Percentiles rank a stretch among this genome's conserved stretches.
phyloP scores from a whole-genome alignment of 345 rosid genomes.

The Boechera retrofracta region DNA sequence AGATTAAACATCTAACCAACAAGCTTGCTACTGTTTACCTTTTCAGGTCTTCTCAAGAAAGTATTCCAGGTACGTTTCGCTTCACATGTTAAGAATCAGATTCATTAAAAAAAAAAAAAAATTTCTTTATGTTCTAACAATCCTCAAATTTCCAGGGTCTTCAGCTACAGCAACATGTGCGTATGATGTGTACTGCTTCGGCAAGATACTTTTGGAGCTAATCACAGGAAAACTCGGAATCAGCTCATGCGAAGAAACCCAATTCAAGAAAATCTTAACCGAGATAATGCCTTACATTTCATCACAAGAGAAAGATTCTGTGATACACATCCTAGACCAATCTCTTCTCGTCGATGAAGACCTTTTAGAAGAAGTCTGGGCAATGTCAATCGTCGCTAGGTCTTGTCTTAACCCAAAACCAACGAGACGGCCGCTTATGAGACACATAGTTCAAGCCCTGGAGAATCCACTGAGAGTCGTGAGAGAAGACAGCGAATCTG shows the following conservation, averaged over 20 bases:
- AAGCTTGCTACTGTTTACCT: slow-evolving; percentile 17
- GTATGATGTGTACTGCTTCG: slow-evolving; percentile 89
- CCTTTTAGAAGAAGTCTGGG: slow-evolving; percentile 96
- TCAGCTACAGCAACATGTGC: slow-evolving; percentile 57
- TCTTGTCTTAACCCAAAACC: slow-evolving; percentile 94
- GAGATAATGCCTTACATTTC: slow-evolving; percentile 65
- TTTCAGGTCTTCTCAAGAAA: slow-evolving; percentile 42
- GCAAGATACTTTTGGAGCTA: slow-evolving; percentile 83
- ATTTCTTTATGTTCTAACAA: neutral
- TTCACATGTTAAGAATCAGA: neutral
- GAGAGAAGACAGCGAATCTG: slow-evolving; percentile 71
- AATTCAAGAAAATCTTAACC: slow-evolving; percentile 63
- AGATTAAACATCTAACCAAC: slow-evolving; percentile 1
- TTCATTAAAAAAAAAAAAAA: neutral
- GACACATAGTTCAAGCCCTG: slow-evolving; percentile 82
- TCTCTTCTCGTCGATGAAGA: slow-evolving; percentile 86
- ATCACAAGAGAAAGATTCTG: slow-evolving; percentile 68
- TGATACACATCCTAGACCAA: slow-evolving; percentile 81
- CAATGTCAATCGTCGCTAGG: slow-evolving; percentile 89
- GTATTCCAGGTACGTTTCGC: slow-evolving; percentile 36
- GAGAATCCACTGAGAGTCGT: slow-evolving; percentile 94
- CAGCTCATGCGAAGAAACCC: slow-evolving; percentile 62
- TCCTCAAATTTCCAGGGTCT: slow-evolving; percentile 49
- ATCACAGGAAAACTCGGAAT: slow-evolving; percentile 92
- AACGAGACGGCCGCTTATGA: slow-evolving; percentile 76